These are phyloP conservation scores for Fremontodendron californicum DNA, from an alignment of 345 rosid genomes.

Conservation along the genomic window DNA sequence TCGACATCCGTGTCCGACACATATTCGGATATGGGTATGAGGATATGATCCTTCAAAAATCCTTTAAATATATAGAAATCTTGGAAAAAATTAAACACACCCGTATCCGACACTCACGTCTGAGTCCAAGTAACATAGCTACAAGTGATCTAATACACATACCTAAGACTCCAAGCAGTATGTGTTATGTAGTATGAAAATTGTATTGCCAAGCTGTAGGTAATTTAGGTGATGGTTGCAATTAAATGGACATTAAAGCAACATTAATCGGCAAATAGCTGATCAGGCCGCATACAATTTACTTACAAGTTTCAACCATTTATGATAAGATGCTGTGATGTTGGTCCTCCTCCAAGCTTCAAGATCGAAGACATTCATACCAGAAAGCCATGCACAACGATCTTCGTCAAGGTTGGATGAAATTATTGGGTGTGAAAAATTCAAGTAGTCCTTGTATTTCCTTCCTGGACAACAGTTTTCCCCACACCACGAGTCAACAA, in stretches of 20 bases:
- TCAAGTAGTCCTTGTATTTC: constrained; percentile 72
- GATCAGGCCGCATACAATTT: neutral
- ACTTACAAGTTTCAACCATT: constrained; percentile 76
- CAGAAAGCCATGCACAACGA: constrained; percentile 82
- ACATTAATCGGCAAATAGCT: neutral
- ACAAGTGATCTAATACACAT: neutral
- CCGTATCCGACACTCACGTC: too few species aligned
- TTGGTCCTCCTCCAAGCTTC: constrained; percentile 76
- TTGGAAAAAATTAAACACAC: too few species aligned
- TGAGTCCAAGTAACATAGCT: too few species aligned
- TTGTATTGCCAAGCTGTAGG: neutral
- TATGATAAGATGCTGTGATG: constrained; percentile 55
- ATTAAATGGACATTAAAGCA: neutral
- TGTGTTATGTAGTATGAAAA: neutral
- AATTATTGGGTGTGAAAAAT: constrained; percentile 70
- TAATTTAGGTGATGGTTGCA: neutral
- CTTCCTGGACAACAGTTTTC: constrained; percentile 79
- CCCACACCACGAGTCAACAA: constrained; percentile 66
- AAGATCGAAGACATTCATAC: constrained; percentile 84
- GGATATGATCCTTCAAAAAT: too few species aligned
- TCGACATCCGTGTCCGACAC: too few species aligned
- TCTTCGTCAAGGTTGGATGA: constrained; percentile 52
- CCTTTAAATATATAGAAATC: too few species aligned
- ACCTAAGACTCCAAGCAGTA: neutral
- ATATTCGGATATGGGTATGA: too few species aligned